Base-by-base conservation (phyloP, 495 filamentous ascomycete species). In the Acidiella bohemica region DNA sequence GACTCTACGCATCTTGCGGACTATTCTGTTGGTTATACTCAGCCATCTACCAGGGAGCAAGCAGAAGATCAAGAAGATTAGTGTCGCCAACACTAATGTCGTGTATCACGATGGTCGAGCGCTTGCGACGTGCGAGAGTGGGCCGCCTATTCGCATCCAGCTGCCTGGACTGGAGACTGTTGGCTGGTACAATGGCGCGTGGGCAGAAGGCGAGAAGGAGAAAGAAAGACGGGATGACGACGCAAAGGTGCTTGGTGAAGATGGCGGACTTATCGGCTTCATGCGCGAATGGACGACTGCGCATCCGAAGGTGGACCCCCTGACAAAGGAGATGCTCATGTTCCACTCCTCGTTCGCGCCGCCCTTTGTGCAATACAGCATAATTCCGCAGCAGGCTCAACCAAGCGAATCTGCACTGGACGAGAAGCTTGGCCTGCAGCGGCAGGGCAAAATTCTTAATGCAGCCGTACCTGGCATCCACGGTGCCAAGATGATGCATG, bases 401-500 rank as follows among this genome's bases (percentile, higher is more conserved):
- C 5, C 31, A 21, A 19, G 9, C 26, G 10, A 9, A 4, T 8
- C 19, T 2, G 2, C 6, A 2, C 6, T 10, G 5, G 32, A 37
- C 4, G 33, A 11, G 16, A 8, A 19, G 18, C 17, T 8, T 11
- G 11, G 2, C 14, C 22, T 8, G 20, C 31, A 11, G 14, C 22
- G 12, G 4, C 14, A 18, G 9, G 16, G 21, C 12, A 57, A 54
- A 41, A 26, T 68, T 3, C 41, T 73, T n/a, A 68, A 70, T 37
- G 45, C 50, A 16, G 54, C 65, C 1, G 59, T 80, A 1, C 66
- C 72, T 2, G 74, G 77, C 1, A 56, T 80, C 11, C 48, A 58
- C n/a, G 67, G 65, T 8, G 65, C 73, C 2, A 80, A 75, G 52
- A 70, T 80, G 68, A 80, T 81, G 75, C 77, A 80, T 48, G 75